Conservation (phyloP, 345 rosid species). For the Acer negundo region DNA sequence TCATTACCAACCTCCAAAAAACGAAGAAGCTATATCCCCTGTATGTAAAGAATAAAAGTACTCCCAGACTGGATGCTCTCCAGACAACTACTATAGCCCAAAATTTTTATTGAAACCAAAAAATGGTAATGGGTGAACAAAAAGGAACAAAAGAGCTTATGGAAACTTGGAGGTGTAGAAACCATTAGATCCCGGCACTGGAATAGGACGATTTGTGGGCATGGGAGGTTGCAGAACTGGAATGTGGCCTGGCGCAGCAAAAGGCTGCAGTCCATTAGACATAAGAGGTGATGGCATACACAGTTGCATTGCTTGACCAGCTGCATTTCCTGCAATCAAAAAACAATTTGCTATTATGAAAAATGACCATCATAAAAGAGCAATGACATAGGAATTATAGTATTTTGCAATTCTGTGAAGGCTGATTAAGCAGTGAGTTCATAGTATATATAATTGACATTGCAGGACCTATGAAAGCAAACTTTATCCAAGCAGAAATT, state of each 20-base stretch:
- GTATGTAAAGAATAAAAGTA: not conserved
- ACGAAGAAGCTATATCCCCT: not conserved
- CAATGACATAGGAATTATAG: not conserved
- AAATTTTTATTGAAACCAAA: slow-evolving; percentile 27
- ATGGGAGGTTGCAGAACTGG: slow-evolving; percentile 50
- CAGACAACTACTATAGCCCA: slow-evolving; percentile 24
- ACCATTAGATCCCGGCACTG: slow-evolving; percentile 44
- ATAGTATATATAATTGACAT: not conserved
- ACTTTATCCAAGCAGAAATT: not conserved
- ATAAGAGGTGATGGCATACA: slow-evolving; percentile 48
- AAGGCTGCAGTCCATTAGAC: slow-evolving; percentile 44
- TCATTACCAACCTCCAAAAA: not conserved
- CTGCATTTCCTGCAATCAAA: slow-evolving; percentile 34
- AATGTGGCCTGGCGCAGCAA: slow-evolving; percentile 38
- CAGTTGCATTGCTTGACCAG: slow-evolving; percentile 42
- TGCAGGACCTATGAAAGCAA: not conserved
- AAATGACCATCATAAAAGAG: not conserved
- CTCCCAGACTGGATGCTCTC: not conserved
- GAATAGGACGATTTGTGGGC: slow-evolving; percentile 34
- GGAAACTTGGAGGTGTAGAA: slow-evolving; percentile 44
- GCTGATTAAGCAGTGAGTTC: not conserved
- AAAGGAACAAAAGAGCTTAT: slow-evolving; percentile 10
- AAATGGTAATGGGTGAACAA: not conserved
- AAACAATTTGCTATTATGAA: not conserved
- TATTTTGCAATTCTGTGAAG: not conserved